These are phyloP conservation scores for Casuarina glauca DNA, from an alignment of 306 rosid genomes.

Conservation along the genomic window DNA sequence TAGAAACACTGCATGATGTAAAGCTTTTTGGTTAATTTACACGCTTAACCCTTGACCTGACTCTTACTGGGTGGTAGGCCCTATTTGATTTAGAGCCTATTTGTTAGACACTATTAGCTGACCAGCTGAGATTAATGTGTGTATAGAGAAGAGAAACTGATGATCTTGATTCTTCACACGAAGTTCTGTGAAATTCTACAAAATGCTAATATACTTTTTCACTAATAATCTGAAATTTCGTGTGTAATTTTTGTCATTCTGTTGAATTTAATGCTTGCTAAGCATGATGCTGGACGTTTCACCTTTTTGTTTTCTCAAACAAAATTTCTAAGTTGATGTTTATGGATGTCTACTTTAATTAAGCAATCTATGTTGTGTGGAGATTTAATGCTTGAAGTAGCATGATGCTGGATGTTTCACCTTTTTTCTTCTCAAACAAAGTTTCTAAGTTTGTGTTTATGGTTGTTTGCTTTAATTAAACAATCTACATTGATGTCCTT, in stretches of 20 bases:
- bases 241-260: neutral
- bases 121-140: neutral
- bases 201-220: neutral
- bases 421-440: neutral
- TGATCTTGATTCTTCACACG: neutral
- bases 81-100: neutral
- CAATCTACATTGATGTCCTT: constrained; percentile 32
- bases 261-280: neutral
- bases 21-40: neutral
- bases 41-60: neutral
- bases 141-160: neutral
- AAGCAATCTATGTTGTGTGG: constrained; percentile 20
- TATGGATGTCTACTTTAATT: constrained; percentile 24
- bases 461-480: constrained; percentile 21
- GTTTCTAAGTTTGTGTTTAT: constrained; percentile 18
- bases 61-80: neutral
- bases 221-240: neutral
- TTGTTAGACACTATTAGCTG: neutral
- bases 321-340: constrained; percentile 15
- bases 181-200: neutral
- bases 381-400: neutral
- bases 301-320: neutral
- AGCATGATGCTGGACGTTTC: neutral
- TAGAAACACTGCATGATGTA: neutral
- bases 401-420: neutral